Evolutionary conservation across 768 basidiomycete species (phyloP), one percentile per base, ranked within the genome.

Genomic region (Saitozyma podzolica): DNA sequence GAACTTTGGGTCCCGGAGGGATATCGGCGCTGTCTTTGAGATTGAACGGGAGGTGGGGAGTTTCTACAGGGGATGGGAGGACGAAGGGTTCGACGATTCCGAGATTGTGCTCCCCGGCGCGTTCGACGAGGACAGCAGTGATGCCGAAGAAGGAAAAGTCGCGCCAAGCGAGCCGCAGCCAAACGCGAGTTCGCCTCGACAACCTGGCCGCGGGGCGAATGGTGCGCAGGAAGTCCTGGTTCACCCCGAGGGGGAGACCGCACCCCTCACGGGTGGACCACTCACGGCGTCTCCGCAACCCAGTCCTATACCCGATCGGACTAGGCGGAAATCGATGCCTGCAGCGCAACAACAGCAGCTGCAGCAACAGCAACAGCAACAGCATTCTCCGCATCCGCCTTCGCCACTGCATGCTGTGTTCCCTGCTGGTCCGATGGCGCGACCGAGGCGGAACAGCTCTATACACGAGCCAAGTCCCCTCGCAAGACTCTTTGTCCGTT

Each of bases 31-130:
- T 0, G 71, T 79, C 39, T 79, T 79, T 58, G 78, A 79, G 62
- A 74, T 79, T 53, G 78, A 79, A 54, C 62, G 72, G 29, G 78
- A 79, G 61, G 72, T 79, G 11, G 78, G 78, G 13, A 67, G 65
- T 40, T 75, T 71, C 55, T 79, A 79, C 56, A 53, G 61, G 0
- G 76, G 70, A 2, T 79, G 76, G 76, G 78, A 78, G 45, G 78
- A 79, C 10, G 79, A 80, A 51, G 67, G 55, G 11, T 19, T 68
- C 19, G 67, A 74, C 42, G 74, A 73, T 17, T 50, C 60, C 3
- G 60, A 62, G 29, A 45, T 65, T 17, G 50, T 54, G 14, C 54
- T 64, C 14, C 69, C 66, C 3, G 61, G 57, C 9, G 70, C 67
- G 4, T 58, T 70, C 19, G 72, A 72, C 17, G 68, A 66, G 13